phyloP scores from a whole-genome alignment of 2,329 filamentous ascomycete genomes.

The Penicillium sp. region DNA sequence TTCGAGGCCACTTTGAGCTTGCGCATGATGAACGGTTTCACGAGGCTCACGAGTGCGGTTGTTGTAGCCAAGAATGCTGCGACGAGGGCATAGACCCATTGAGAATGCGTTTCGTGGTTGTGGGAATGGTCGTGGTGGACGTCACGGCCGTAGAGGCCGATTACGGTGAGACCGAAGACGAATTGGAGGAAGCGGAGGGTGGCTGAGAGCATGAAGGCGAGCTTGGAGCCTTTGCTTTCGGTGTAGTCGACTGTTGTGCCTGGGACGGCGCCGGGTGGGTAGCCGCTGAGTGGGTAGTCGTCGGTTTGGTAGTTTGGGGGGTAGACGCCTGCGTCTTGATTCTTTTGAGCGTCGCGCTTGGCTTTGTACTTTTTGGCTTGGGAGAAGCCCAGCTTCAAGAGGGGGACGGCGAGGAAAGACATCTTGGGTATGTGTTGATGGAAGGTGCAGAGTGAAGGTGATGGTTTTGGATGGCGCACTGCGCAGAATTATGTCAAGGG shows the following conservation, averaged over 20 bases:
- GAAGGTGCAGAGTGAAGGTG: background rate
- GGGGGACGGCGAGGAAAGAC: slow-evolving; percentile 32
- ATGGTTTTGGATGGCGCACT: slow-evolving; percentile 1
- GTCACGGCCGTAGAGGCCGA: slow-evolving; percentile 75
- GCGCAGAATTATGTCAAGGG: slow-evolving; percentile 5
- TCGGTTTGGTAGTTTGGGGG: slow-evolving; percentile 18
- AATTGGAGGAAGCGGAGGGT: slow-evolving; percentile 75
- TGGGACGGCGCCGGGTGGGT: slow-evolving; percentile 20
- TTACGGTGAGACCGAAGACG: slow-evolving; percentile 72
- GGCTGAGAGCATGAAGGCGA: slow-evolving; percentile 23
- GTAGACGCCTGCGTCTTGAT: slow-evolving; percentile 18
- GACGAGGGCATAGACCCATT: slow-evolving; percentile 79
- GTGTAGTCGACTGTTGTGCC: slow-evolving; percentile 15
- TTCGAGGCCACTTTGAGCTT: slow-evolving; percentile 17
- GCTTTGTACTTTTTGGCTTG: slow-evolving; percentile 34
- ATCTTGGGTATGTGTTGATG: slow-evolving; percentile 16
- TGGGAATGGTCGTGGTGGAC: slow-evolving; percentile 50
- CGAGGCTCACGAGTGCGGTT: slow-evolving; percentile 65
- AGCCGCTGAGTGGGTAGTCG: slow-evolving; percentile 21
- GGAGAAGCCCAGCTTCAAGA: slow-evolving; percentile 29
- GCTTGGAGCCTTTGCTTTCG: slow-evolving; percentile 12
- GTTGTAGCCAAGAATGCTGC: slow-evolving; percentile 66
- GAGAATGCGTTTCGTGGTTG: slow-evolving; percentile 58
- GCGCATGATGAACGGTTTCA: slow-evolving; percentile 55
- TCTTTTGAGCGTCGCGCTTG: slow-evolving; percentile 24